Evolutionary conservation across 495 filamentous ascomycete genomes (phyloP), one percentile per base, ranked within the genome.

Genomic region (Xylaria grammica): DNA sequence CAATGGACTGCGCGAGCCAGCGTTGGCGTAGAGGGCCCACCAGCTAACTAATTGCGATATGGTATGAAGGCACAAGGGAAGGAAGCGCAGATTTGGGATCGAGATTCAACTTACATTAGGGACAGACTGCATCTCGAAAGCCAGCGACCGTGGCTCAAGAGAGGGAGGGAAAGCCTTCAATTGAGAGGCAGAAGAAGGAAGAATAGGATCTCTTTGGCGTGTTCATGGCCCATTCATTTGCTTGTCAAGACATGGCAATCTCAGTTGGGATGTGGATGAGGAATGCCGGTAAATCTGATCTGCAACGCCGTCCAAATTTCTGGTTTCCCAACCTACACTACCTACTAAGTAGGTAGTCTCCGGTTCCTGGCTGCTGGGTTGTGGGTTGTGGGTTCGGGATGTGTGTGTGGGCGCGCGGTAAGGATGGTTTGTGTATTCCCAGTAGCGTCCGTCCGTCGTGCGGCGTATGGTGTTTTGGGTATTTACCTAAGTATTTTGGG

Each of bases 111-210:
- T 85, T 81, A 88, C 86, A 79, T 83, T 87, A 69, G 86, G 85
- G 74, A 88, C 78, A 44, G 85, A 82, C 81, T 87, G 85, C 86
- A 88, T 88, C 69, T 71, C 82, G 70, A 71, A 73, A 70, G 69
- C 71, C 71, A 75, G 64, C 52, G 17, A 32, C 52, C 44, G 52
- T 51, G 65, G 64, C 69, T 74, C 74, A 77, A 70, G 71, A 76
- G 70, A 73, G 75, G 65, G 73, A 73, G 71, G 63, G 68, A 70
- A 65, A 65, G 76, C 77, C 75, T 78, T 68, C 67, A 65, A 66
- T 69, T 60, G 63, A 66, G 74, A 76, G 69, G 72, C 67, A 50
- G 57, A 66, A 62, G 57, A 65, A 71, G 71, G 73, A 73, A 72
- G 60, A 75, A 69, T 73, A 66, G 72, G 72, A 67, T 65, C 63